Conservation (phyloP, 306 rosid species). For the Vigna mungo region DNA sequence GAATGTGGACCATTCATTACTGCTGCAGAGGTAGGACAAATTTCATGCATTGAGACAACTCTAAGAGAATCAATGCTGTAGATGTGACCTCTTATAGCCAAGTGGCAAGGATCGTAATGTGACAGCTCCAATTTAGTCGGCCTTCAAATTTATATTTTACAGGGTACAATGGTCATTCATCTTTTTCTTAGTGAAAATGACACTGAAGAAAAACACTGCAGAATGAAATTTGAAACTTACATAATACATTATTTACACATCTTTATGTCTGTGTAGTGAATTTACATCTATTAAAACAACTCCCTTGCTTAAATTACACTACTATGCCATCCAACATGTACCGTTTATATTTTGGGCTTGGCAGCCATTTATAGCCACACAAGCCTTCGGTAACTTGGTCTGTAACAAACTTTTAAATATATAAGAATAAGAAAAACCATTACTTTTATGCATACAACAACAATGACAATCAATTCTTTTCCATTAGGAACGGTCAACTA, state of each 20-base stretch:
- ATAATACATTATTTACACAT: background rate
- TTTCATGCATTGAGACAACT: conserved; percentile 4
- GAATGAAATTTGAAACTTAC: background rate
- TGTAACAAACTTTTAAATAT: background rate
- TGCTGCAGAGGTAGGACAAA: background rate
- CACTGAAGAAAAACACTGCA: background rate
- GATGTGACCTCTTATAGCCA: background rate
- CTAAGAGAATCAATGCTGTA: background rate
- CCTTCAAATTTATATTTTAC: background rate
- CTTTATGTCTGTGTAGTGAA: background rate
- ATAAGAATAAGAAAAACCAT: background rate
- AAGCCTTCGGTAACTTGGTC: background rate
- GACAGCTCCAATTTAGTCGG: conserved; percentile 2
- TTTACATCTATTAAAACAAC: background rate
- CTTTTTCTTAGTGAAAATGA: background rate
- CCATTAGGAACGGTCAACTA: background rate
- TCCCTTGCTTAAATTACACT: background rate
- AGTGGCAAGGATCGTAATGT: background rate
- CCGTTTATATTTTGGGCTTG: background rate
- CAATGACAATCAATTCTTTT: background rate
- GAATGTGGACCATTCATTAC: background rate
- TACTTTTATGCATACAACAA: background rate
- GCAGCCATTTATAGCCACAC: background rate
- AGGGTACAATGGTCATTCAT: background rate
- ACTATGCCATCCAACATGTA: background rate